Percentiles rank a stretch among this genome's conserved stretches.
Evolutionary conservation across 2,329 filamentous ascomycete genomes (phyloP).

Genomic region (Pyrenophora teres): DNA sequence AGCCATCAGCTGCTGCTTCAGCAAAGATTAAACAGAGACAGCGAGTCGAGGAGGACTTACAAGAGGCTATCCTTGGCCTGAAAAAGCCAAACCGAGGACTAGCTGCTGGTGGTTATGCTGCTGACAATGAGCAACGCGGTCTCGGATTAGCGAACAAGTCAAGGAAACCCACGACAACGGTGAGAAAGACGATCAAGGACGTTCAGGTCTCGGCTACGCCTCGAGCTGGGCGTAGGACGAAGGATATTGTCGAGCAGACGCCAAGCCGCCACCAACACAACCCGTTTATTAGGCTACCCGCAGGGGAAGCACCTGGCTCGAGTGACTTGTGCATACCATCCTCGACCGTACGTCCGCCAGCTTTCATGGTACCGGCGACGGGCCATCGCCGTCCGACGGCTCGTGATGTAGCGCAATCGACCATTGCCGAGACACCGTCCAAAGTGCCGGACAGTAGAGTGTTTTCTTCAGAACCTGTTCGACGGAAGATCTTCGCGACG

Average conservation of each 20-base stretch:
- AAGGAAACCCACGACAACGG: slow-evolving; percentile 35
- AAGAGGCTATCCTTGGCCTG: slow-evolving; percentile 73
- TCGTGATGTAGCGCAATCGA: slow-evolving; percentile 34
- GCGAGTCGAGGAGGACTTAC: slow-evolving; percentile 69
- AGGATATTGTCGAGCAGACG: slow-evolving; percentile 38
- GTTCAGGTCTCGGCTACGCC: slow-evolving; percentile 53
- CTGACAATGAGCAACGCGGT: slow-evolving; percentile 66
- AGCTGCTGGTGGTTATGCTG: slow-evolving; percentile 68
- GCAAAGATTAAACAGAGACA: slow-evolving; percentile 68
- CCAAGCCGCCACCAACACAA: slow-evolving; percentile 34
- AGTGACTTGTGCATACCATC: slow-evolving; percentile 48
- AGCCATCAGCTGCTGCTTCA: slow-evolving; percentile 59
- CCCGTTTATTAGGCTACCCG: slow-evolving; percentile 26
- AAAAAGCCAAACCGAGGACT: slow-evolving; percentile 76
- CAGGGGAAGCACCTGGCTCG: slow-evolving; percentile 24
- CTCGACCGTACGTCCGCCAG: slow-evolving; percentile 42
- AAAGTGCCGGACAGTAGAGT: slow-evolving; percentile 42
- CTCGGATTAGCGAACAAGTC: slow-evolving; percentile 31
- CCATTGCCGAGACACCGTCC: slow-evolving; percentile 51
- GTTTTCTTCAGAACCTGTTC: slow-evolving; percentile 31
- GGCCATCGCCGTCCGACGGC: slow-evolving; percentile 35
- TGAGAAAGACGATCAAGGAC: slow-evolving; percentile 38
- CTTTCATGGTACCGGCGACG: slow-evolving; percentile 34
- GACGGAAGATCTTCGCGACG: slow-evolving; percentile 41
- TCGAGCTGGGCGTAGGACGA: slow-evolving; percentile 40